These are phyloP conservation scores for Phytophthora hybrid DNA, from an alignment of 352 stramenopile species.

Conservation along the genomic window DNA sequence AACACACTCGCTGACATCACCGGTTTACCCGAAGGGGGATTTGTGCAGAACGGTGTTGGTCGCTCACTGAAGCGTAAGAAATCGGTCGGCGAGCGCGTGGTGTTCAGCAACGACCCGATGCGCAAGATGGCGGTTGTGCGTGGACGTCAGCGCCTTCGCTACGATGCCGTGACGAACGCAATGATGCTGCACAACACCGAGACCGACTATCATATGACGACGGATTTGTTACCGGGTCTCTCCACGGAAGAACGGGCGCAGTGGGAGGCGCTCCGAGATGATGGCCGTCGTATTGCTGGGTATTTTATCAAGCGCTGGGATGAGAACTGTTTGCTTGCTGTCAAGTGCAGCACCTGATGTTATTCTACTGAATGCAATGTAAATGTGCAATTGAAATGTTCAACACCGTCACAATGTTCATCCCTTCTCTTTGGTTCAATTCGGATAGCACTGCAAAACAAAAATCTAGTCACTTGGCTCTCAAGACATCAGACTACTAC, in stretches of 20 bases:
- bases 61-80: slow-evolving; percentile 61
- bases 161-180: slow-evolving; percentile 43
- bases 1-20: slow-evolving; percentile 77
- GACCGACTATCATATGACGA: slow-evolving; percentile 43
- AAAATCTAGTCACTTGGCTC: too few species aligned
- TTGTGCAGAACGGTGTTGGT: slow-evolving; percentile 64
- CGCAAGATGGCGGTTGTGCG: slow-evolving; percentile 59
- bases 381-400: background rate
- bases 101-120: slow-evolving; percentile 67
- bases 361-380: background rate
- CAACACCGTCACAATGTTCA: too few species aligned
- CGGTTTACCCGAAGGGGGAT: slow-evolving; percentile 52
- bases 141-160: slow-evolving; percentile 54
- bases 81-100: slow-evolving; percentile 30
- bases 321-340: slow-evolving; percentile 35
- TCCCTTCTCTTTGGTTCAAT: too few species aligned
- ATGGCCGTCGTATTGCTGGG: slow-evolving; percentile 39
- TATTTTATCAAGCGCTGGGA: slow-evolving; percentile 66
- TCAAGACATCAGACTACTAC: too few species aligned
- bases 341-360: slow-evolving; percentile 13
- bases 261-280: slow-evolving; percentile 44
- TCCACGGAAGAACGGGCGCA: slow-evolving; percentile 18
- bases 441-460: too few species aligned
- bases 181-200: slow-evolving; percentile 60
- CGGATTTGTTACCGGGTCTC: slow-evolving; percentile 52